These are phyloP conservation scores for Entrophospora sp. DNA, from an alignment of 192 early-diverging fungal genomes.

Conservation along the genomic window DNA sequence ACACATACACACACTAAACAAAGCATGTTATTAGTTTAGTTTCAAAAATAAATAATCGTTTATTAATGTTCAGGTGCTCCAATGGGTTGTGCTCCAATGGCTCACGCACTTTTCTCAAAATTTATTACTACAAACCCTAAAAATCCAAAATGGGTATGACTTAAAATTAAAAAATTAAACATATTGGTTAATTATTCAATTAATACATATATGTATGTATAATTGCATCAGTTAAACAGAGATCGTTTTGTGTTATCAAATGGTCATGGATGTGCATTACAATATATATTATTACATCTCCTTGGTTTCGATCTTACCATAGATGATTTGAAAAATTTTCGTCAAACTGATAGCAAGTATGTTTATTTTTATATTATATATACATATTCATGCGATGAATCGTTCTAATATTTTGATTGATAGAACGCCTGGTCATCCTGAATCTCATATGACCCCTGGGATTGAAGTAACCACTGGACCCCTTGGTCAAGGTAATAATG, in stretches of 20 bases:
- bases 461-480: slow-evolving; percentile 88
- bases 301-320: slow-evolving; percentile 79
- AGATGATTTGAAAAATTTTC: slow-evolving; percentile 87
- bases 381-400: too few species aligned
- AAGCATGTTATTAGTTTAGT: not conserved
- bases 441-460: slow-evolving; percentile 75
- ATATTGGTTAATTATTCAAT: not conserved
- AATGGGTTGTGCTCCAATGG: slow-evolving; percentile 96
- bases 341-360: slow-evolving; percentile 72
- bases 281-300: slow-evolving; percentile 86
- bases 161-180: not conserved
- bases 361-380: too few species aligned
- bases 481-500: slow-evolving; percentile 36
- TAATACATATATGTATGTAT: not conserved
- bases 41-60: not conserved
- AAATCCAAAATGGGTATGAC: slow-evolving; percentile 78
- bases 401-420: slow-evolving; percentile 9
- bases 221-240: slow-evolving; percentile 58
- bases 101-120: slow-evolving; percentile 78
- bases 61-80: slow-evolving; percentile 60
- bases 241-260: slow-evolving; percentile 98
- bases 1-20: too few species aligned
- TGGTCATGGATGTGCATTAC: slow-evolving; percentile 92
- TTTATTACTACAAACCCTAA: slow-evolving; percentile 79
- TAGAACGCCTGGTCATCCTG: slow-evolving; percentile 96